These are phyloP conservation scores for Fusarium sp. DNA, from an alignment of 2,329 filamentous ascomycete genomes.

Conservation along the genomic window DNA sequence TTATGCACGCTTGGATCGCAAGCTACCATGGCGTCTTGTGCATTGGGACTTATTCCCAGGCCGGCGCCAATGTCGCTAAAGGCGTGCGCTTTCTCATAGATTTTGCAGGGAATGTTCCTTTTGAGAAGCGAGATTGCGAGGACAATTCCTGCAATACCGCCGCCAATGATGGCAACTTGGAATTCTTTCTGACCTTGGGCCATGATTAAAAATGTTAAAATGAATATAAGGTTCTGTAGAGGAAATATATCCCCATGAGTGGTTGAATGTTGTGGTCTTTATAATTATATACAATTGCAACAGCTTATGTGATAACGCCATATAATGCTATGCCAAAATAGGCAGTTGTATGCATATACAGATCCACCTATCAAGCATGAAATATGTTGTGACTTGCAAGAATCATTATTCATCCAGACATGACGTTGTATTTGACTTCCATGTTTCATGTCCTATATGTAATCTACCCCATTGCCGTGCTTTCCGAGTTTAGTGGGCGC, in stretches of 20 bases:
- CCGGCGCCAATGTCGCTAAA: not conserved
- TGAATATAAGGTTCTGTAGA: no score
- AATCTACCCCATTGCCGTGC: not conserved
- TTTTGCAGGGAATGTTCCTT: not conserved
- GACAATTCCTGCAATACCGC: not conserved
- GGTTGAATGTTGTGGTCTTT: not conserved
- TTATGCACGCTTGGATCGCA: not conserved
- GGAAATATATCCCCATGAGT: no score
- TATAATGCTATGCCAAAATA: not conserved
- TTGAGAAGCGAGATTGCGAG: not conserved
- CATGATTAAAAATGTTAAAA: not conserved
- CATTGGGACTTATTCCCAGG: not conserved
- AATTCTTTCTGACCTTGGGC: accelerated
- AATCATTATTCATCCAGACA: no score
- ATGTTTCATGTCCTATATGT: not conserved
- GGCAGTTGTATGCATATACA: not conserved
- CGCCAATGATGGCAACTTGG: not conserved
- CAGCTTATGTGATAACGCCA: not conserved
- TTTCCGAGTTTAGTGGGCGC: not conserved
- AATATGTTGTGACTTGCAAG: no score
- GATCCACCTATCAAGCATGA: not conserved
- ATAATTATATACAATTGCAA: no score
- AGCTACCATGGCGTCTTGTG: not conserved
- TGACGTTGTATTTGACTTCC: not conserved
- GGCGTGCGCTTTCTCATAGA: not conserved